phyloP scores from a whole-genome alignment of 768 basidiomycete species.

The Pisolithus albus region DNA sequence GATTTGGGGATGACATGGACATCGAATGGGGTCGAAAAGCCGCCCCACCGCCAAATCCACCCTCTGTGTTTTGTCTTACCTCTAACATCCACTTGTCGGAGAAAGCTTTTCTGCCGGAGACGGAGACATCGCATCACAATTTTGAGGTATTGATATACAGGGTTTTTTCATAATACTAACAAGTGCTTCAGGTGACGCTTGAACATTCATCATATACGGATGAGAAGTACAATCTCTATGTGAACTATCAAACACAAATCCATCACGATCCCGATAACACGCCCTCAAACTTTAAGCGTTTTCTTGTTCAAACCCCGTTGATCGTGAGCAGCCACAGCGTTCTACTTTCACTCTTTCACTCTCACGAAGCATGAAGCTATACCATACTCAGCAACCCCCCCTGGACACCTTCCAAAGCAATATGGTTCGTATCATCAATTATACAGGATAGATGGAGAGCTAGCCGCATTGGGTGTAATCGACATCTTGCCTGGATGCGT shows the following conservation, averaged over 20 bases:
- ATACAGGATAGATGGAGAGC: conserved; percentile 72
- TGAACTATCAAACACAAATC: conserved; percentile 70
- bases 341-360: not conserved
- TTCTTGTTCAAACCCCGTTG: conserved; percentile 77
- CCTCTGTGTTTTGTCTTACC: conserved; percentile 33
- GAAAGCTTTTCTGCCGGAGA: conserved; percentile 21
- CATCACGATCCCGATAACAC: conserved; percentile 61
- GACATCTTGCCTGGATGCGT: conserved; percentile 87
- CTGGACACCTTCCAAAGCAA: conserved; percentile 55
- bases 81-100: conserved; percentile 56
- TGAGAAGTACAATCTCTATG: conserved; percentile 77
- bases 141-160: conserved; percentile 47
- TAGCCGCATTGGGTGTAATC: conserved; percentile 82
- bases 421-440: conserved; percentile 95
- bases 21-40: conserved; percentile 6
- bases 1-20: conserved; percentile 34
- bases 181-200: conserved; percentile 49
- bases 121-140: conserved; percentile 35
- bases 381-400: conserved; percentile 43
- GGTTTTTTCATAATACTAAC: not conserved
- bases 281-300: conserved; percentile 52
- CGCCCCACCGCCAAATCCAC: conserved; percentile 1
- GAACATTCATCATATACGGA: conserved; percentile 69
- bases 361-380: conserved; percentile 49
- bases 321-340: conserved; percentile 36